These are phyloP conservation scores for Umbelopsis vinacea DNA, from an alignment of 192 early-diverging fungal genomes.

Conservation along the genomic window DNA sequence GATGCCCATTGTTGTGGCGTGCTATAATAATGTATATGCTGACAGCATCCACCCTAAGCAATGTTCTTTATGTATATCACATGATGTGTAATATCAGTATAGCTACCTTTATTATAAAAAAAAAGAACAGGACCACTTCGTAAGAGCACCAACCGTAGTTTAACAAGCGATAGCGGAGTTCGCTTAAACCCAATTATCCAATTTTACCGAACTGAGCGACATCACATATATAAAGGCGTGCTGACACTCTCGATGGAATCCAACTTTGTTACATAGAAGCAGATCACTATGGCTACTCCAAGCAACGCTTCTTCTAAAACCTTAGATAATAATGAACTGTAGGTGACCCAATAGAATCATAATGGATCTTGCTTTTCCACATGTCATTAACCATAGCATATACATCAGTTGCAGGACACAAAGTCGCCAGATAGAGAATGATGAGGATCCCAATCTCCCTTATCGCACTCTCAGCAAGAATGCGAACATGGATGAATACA, in stretches of 20 bases:
- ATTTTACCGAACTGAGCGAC: not conserved
- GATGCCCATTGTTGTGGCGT: not conserved
- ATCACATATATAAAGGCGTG: not conserved
- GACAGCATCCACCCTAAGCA: not conserved
- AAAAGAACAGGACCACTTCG: not conserved
- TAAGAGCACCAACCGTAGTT: not conserved
- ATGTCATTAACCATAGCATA: not conserved
- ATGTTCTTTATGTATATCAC: not conserved
- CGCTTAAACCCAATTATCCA: not conserved
- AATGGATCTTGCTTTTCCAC: not conserved
- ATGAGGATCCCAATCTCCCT: conserved; percentile 8
- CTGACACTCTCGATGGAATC: not conserved
- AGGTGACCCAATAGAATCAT: not conserved
- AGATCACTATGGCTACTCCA: not conserved
- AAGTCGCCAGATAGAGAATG: not conserved
- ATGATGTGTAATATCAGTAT: not conserved
- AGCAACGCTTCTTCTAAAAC: not conserved
- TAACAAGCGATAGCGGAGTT: not conserved
- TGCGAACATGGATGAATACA: not conserved
- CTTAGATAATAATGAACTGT: not conserved
- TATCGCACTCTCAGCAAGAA: conserved; percentile 5
- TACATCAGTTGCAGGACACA: not conserved
- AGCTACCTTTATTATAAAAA: too few species aligned
- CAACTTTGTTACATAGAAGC: not conserved
- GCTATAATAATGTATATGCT: not conserved